Base-by-base conservation (phyloP, 2,329 filamentous ascomycete species). In the Plectosphaerella sp. region DNA sequence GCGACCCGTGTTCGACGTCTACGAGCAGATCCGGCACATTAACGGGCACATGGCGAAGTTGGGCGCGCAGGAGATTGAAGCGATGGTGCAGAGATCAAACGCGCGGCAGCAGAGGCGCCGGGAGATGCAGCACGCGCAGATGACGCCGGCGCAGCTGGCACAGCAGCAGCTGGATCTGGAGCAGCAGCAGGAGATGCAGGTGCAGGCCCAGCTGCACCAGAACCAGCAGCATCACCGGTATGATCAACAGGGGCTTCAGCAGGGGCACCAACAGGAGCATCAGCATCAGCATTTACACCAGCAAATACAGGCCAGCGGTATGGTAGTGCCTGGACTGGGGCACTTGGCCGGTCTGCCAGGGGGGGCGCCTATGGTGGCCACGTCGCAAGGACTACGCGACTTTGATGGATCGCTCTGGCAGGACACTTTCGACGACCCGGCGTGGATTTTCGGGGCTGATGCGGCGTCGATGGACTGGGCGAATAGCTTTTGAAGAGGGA, bases 331-430 rank as follows among this genome's bases (percentile, higher is more conserved):
- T 9, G 15, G 46, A 20, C 4, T n/a, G 46, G 28, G 16, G 14
- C 11, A 20, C 4, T 33, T 33, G 28, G 28, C 22, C 3, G 28
- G 28, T 33, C 22, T 22, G 39, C 22, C n/a, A 22, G 48, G 20
- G 36, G 8, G 14, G n/a, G 20, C 5, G 37, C 18, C 12, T 22
- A n/a, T 20, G 16, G 12, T 24, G 46, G 35, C 9, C 16, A 37
- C 46, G 33, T 28, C 22, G 12, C 36, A 37, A 20, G 52, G 62
- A 54, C 58, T 65, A 28, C 58, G 60, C 35, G 62, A 64, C 20
- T 35, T 64, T 24, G 63, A 65, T 36, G 55, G 46, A 12, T 53
- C 50, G 9, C 57, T 63, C 45, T 61, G 58, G 53, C 51, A 45
- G 37, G 52, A 46, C 2, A 24, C 54, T 9, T 22, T 52, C 22